phyloP scores from a whole-genome alignment of 2,329 filamentous ascomycete genomes.

The Pseudomassariella vexata region DNA sequence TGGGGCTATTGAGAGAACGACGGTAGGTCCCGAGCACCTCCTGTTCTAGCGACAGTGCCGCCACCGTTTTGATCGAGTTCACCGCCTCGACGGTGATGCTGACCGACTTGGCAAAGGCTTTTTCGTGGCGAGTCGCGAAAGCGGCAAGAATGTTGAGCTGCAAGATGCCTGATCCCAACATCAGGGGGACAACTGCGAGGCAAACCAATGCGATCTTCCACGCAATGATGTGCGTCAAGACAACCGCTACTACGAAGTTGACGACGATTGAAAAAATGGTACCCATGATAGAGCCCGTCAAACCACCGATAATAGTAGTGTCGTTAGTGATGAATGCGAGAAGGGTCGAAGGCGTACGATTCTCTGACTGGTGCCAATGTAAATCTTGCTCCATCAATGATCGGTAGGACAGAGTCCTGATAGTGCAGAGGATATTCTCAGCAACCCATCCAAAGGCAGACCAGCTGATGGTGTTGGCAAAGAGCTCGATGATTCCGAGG shows the following conservation, averaged over 20 bases:
- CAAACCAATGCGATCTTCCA: conserved; percentile 75
- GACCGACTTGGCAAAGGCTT: conserved; percentile 58
- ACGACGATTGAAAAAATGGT: conserved; percentile 62
- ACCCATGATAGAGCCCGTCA: conserved; percentile 66
- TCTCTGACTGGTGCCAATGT: conserved; percentile 65
- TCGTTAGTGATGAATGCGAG: conserved; percentile 66
- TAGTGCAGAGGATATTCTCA: conserved; percentile 59
- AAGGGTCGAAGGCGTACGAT: conserved; percentile 54
- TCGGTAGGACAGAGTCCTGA: conserved; percentile 58
- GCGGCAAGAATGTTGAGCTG: conserved; percentile 56
- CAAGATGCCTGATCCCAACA: conserved; percentile 65
- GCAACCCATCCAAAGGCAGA: conserved; percentile 48
- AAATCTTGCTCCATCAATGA: conserved; percentile 61
- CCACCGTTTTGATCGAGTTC: conserved; percentile 58
- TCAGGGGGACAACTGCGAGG: conserved; percentile 60
- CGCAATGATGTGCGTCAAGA: conserved; percentile 63
- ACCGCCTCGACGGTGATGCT: conserved; percentile 63
- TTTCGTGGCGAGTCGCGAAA: conserved; percentile 58
- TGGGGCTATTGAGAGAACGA: conserved; percentile 41
- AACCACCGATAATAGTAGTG: conserved; percentile 58
- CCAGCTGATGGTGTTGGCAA: conserved; percentile 55
- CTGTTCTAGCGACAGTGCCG: conserved; percentile 47
- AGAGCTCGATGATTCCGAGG: conserved; percentile 49
- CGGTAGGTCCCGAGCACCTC: conserved; percentile 49
- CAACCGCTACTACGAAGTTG: conserved; percentile 63